A percentile compares a stretch with the other conserved stretches of the same genome.
phyloP scores from a whole-genome alignment of 1,139 yeast species.

The Citeromyces hawaiiensis region DNA sequence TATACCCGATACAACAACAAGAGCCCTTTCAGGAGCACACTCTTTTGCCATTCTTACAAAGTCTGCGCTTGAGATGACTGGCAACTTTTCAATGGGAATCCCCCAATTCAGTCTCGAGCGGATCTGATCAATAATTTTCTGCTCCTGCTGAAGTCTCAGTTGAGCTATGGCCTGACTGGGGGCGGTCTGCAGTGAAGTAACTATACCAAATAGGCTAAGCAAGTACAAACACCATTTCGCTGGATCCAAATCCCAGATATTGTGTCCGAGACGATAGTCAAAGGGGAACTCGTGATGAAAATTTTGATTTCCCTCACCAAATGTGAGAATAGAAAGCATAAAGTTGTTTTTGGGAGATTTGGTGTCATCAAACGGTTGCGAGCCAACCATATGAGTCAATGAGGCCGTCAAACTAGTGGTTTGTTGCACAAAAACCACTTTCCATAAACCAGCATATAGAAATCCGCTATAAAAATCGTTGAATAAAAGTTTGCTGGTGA shows the following conservation, averaged over 20 bases:
- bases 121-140: constrained; percentile 41
- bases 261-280: constrained; percentile 43
- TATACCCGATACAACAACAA: constrained; percentile 38
- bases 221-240: constrained; percentile 45
- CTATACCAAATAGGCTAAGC: constrained; percentile 26
- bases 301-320: constrained; percentile 57
- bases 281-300: constrained; percentile 69
- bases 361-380: constrained; percentile 52
- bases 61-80: constrained; percentile 36
- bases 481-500: constrained; percentile 27
- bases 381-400: constrained; percentile 41
- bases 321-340: constrained; percentile 37
- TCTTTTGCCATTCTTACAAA: constrained; percentile 26
- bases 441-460: constrained; percentile 46
- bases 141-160: constrained; percentile 51
- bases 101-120: constrained; percentile 67
- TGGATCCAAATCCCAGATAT: constrained; percentile 47
- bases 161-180: constrained; percentile 37
- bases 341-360: constrained; percentile 39
- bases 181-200: constrained; percentile 25
- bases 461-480: constrained; percentile 43
- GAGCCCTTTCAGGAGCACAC: constrained; percentile 18
- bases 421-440: constrained; percentile 42
- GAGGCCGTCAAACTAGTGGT: constrained; percentile 43
- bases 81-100: constrained; percentile 56